phyloP scores from a whole-genome alignment of 176 grass and related monocot species.

The Oryza australiensis region DNA sequence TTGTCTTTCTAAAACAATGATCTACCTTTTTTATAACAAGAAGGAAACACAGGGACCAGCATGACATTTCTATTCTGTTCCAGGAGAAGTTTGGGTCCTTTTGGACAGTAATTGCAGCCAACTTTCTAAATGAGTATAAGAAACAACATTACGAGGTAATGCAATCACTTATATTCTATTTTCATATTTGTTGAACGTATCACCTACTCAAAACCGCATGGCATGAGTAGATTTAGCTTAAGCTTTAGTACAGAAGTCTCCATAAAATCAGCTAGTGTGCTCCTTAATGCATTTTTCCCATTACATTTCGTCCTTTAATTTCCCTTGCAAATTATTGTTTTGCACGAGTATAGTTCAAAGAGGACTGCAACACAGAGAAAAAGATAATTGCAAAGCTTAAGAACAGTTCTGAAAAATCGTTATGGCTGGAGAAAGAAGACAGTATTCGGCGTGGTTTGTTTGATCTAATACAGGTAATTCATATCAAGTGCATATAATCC shows the following conservation, averaged over 20 bases:
- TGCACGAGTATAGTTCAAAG: constrained; percentile 81
- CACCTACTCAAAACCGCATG: neutral
- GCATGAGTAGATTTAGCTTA: neutral
- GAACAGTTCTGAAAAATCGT: constrained; percentile 72
- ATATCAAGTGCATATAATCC: neutral
- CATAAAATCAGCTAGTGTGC: constrained; percentile 2
- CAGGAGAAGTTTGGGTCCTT: constrained; percentile 89
- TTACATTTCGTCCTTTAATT: constrained; percentile 11
- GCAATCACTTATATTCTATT: constrained; percentile 22
- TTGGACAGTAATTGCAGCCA: constrained; percentile 74
- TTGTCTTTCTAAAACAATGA: constrained; percentile 23
- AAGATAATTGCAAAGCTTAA: constrained; percentile 88
- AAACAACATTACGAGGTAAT: constrained; percentile 87
- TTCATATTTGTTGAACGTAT: constrained; percentile 22
- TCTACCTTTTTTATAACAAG: neutral
- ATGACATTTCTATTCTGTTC: constrained; percentile 32
- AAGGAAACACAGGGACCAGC: constrained; percentile 27
- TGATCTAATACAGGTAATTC: constrained; percentile 82
- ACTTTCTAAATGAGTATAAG: constrained; percentile 90
- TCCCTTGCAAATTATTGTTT: constrained; percentile 1
- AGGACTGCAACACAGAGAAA: constrained; percentile 98
- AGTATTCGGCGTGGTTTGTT: constrained; percentile 67
- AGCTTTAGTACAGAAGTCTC: neutral
- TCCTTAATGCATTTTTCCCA: neutral
- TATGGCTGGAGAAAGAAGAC: constrained; percentile 91